Conservation (phyloP, 2,329 filamentous ascomycete genomes). For the Aureobasidium uvarum region DNA sequence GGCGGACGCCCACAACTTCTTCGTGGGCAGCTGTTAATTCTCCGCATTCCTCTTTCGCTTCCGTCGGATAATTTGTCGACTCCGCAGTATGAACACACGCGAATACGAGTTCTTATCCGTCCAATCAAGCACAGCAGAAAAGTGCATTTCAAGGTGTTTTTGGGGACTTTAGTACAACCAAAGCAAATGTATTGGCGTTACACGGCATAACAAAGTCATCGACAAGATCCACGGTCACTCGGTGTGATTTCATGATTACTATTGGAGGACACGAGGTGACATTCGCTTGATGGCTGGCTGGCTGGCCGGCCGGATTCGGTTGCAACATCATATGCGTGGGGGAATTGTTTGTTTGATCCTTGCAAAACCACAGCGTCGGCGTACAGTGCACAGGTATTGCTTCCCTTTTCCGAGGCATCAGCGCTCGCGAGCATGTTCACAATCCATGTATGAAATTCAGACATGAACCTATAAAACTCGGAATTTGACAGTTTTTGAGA, state of each 20-base stretch:
- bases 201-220: conserved; percentile 9
- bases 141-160: conserved; percentile 22
- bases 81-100: background rate
- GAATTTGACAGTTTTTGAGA: background rate
- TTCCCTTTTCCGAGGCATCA: background rate
- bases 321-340: background rate
- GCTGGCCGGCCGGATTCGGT: background rate
- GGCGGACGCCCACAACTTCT: conserved; percentile 27
- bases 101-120: conserved; percentile 8
- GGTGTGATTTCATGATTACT: background rate
- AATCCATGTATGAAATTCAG: background rate
- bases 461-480: background rate
- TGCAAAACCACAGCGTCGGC: conserved; percentile 13
- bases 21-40: conserved; percentile 29
- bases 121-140: conserved; percentile 12
- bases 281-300: background rate
- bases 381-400: conserved; percentile 1
- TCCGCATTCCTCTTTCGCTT: background rate
- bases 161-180: background rate
- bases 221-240: background rate
- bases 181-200: conserved; percentile 12
- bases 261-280: background rate
- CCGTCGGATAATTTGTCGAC: background rate
- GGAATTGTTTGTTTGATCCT: background rate
- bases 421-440: background rate